Conservation (phyloP, 805 yeast genomes). For the Ascoidea asiatica region DNA sequence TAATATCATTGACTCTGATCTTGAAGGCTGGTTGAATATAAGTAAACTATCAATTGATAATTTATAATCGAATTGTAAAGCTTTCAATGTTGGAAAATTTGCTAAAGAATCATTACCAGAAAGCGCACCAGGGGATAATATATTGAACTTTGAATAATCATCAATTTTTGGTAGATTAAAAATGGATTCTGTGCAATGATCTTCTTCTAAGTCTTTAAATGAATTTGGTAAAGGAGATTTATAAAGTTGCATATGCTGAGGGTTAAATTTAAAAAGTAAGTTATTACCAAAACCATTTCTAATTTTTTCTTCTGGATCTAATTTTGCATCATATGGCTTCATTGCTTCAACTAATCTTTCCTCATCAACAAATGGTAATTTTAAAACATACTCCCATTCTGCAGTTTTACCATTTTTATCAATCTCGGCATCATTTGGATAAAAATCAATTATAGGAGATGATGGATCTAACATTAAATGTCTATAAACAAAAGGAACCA, state of each 20-base stretch:
- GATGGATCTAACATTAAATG: conserved; percentile 72
- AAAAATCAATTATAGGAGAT: conserved; percentile 83
- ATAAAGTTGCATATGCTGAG: conserved; percentile 55
- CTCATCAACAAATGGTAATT: conserved; percentile 84
- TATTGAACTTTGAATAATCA: conserved; percentile 22
- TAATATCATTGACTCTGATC: conserved; percentile 70
- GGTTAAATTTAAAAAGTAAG: conserved; percentile 56
- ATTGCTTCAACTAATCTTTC: conserved; percentile 59
- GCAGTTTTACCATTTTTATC: conserved; percentile 94
- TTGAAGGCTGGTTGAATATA: conserved; percentile 77
- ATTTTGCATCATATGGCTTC: conserved; percentile 44
- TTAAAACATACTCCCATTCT: conserved; percentile 95
- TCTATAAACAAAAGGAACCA: conserved; percentile 70
- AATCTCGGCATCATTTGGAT: conserved; percentile 75
- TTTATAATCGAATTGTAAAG: conserved; percentile 45
- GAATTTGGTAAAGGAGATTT: conserved; percentile 67
- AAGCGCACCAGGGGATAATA: conserved; percentile 52
- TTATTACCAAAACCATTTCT: conserved; percentile 71
- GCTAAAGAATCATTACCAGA: conserved; percentile 64
- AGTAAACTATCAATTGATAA: conserved; percentile 50
- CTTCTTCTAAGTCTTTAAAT: conserved; percentile 66
- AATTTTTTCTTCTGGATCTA: conserved; percentile 54
- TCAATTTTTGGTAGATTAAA: conserved; percentile 36
- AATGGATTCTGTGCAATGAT: conserved; percentile 59
- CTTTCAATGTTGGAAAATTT: conserved; percentile 78